phyloP scores from a whole-genome alignment of 2,329 filamentous ascomycete genomes.

The Didymella lethalis region DNA sequence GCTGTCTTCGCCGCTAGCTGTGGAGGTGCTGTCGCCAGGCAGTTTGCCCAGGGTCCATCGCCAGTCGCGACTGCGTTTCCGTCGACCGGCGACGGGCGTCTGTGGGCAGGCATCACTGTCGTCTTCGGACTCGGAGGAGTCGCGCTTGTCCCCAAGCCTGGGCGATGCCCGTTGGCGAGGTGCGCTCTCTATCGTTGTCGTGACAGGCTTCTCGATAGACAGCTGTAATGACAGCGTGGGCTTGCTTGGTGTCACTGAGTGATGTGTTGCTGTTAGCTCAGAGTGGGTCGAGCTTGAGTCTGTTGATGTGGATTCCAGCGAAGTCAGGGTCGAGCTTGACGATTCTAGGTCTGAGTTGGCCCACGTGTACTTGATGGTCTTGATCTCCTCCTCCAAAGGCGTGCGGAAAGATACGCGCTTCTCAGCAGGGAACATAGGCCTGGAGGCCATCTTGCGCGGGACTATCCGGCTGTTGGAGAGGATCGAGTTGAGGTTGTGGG shows the following conservation, averaged over 20 bases:
- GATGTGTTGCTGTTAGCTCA: constrained; percentile 26
- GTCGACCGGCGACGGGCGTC: constrained; percentile 62
- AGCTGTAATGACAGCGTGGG: constrained; percentile 28
- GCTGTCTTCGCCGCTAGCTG: constrained; percentile 41
- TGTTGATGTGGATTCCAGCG: constrained; percentile 24
- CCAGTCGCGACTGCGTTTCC: constrained; percentile 64
- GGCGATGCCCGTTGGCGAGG: constrained; percentile 39
- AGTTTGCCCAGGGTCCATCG: constrained; percentile 64
- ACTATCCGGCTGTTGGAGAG: constrained; percentile 53
- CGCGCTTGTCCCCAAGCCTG: constrained; percentile 54
- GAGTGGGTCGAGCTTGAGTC: constrained; percentile 26
- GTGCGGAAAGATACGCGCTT: constrained; percentile 66
- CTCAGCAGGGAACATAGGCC: constrained; percentile 61
- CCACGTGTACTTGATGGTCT: constrained; percentile 62
- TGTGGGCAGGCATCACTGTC: constrained; percentile 60
- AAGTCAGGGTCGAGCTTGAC: constrained; percentile 47
- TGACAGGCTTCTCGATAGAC: constrained; percentile 20
- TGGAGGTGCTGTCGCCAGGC: constrained; percentile 31
- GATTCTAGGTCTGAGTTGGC: constrained; percentile 64
- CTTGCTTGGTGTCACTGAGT: constrained; percentile 19
- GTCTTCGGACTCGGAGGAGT: constrained; percentile 55
- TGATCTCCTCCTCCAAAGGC: constrained; percentile 66
- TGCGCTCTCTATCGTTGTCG: constrained; percentile 34
- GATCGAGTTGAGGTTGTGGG: constrained; percentile 57
- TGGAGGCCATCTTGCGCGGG: constrained; percentile 53